phyloP scores from a whole-genome alignment of 2,329 filamentous ascomycete species.

The Trichoderma harzianum region DNA sequence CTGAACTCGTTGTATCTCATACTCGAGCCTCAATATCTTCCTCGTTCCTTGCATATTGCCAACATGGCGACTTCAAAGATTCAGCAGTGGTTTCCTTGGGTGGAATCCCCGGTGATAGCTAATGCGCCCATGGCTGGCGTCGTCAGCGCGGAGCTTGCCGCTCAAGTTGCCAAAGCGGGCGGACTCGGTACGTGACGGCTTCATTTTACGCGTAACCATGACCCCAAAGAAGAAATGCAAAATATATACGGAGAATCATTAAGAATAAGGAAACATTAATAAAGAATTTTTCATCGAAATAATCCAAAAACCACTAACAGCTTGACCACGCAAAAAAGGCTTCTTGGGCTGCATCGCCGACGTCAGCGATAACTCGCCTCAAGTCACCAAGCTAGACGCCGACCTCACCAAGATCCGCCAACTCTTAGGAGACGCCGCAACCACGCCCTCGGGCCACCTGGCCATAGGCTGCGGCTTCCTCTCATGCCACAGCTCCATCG shows the following conservation, averaged over 20 bases:
- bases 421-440: constrained; percentile 27
- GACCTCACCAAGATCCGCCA: constrained; percentile 31
- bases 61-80: constrained; percentile 28
- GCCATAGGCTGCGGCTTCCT: constrained; percentile 58
- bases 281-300: not conserved
- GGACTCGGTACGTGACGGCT: constrained; percentile 33
- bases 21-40: not conserved
- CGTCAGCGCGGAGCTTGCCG: constrained; percentile 33
- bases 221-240: too few species aligned
- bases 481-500: constrained; percentile 45
- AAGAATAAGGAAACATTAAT: not conserved
- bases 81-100: constrained; percentile 31
- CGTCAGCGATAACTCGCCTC: constrained; percentile 29
- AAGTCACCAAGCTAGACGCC: constrained; percentile 32
- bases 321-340: constrained; percentile 21
- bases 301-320: not conserved
- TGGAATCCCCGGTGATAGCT: constrained; percentile 30
- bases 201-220: not conserved
- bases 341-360: constrained; percentile 34
- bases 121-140: constrained; percentile 38
- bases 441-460: constrained; percentile 31
- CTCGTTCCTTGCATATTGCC: not conserved
- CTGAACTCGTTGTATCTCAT: not conserved
- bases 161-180: constrained; percentile 38
- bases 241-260: not conserved